A percentile compares a stretch with the other conserved stretches of the same genome.
Evolutionary conservation across 805 yeast genomes (phyloP).

Genomic region (Saturnispora halmiae): DNA sequence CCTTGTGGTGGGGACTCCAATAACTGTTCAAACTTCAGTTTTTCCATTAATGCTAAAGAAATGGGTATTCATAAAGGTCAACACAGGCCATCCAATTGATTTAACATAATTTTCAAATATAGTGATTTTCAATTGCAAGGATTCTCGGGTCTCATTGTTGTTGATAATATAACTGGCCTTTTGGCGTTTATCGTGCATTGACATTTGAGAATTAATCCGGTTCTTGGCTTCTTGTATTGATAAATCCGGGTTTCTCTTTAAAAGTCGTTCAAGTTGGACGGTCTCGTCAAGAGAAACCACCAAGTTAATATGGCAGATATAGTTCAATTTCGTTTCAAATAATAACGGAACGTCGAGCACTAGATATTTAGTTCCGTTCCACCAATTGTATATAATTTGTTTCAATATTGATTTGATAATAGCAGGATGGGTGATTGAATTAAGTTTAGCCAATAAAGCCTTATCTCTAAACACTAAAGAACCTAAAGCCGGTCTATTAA

Average conservation of each 20-base stretch:
- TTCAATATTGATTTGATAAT: conserved; percentile 58
- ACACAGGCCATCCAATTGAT: conserved; percentile 1
- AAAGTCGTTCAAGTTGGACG: conserved; percentile 54
- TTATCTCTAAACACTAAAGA: conserved; percentile 57
- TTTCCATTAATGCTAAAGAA: neutral
- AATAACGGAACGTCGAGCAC: conserved; percentile 84
- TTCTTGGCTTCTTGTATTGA: conserved; percentile 55
- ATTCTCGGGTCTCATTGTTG: conserved; percentile 43
- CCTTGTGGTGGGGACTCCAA: conserved; percentile 1
- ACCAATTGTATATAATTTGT: conserved; percentile 48
- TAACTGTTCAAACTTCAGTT: conserved; percentile 2
- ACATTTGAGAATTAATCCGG: conserved; percentile 72
- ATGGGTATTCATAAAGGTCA: neutral
- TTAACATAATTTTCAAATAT: conserved; percentile 22
- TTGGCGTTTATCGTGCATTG: conserved; percentile 44
- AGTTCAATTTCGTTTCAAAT: conserved; percentile 69
- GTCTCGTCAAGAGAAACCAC: conserved; percentile 56
- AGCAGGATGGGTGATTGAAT: conserved; percentile 80
- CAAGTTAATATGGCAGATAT: conserved; percentile 60
- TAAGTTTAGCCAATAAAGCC: conserved; percentile 49
- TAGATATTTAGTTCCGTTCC: conserved; percentile 49
- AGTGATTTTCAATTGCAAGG: conserved; percentile 37
- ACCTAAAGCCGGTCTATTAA: conserved; percentile 74
- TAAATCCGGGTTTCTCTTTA: conserved; percentile 59
- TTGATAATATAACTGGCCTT: conserved; percentile 61